Conservation (phyloP, 192 early-diverging fungal genomes). For the Coemansia sp. region DNA sequence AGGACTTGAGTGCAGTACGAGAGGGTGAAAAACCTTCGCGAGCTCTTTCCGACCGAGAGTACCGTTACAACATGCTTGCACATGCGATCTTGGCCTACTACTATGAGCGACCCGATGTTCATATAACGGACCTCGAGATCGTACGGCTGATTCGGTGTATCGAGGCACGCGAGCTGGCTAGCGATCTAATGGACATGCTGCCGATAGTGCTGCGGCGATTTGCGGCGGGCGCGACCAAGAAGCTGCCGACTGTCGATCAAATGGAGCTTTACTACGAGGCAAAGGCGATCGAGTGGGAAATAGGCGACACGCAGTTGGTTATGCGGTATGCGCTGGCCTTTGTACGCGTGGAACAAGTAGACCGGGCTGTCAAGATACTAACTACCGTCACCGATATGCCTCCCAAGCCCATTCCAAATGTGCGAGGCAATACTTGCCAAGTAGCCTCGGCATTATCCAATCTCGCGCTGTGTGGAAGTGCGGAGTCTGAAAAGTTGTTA, state of each 20-base stretch:
- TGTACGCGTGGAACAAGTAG: constrained; percentile 8
- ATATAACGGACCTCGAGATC: constrained; percentile 31
- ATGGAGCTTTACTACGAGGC: constrained; percentile 24
- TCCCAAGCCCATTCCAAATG: constrained; percentile 3
- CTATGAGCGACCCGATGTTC: not conserved
- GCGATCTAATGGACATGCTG: constrained; percentile 30
- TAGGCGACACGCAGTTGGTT: constrained; percentile 17
- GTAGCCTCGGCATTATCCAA: constrained; percentile 9
- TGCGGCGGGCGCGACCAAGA: not conserved
- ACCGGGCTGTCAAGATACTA: constrained; percentile 15
- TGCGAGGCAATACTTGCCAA: constrained; percentile 1
- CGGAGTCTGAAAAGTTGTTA: not conserved
- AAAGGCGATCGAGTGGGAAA: not conserved
- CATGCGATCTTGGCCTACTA: constrained; percentile 27
- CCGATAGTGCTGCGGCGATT: constrained; percentile 29
- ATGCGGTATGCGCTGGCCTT: constrained; percentile 35
- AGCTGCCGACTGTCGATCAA: not conserved
- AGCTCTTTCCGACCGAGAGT: constrained; percentile 13
- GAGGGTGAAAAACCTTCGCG: not conserved
- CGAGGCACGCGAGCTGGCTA: constrained; percentile 17
- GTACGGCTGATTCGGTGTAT: constrained; percentile 23
- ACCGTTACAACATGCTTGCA: constrained; percentile 22
- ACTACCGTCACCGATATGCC: constrained; percentile 33
- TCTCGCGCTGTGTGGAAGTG: not conserved
- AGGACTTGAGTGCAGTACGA: constrained; percentile 1